Evolutionary conservation across 1,284 basidiomycete species (phyloP).

Genomic region (Apiotrichum gracile): DNA sequence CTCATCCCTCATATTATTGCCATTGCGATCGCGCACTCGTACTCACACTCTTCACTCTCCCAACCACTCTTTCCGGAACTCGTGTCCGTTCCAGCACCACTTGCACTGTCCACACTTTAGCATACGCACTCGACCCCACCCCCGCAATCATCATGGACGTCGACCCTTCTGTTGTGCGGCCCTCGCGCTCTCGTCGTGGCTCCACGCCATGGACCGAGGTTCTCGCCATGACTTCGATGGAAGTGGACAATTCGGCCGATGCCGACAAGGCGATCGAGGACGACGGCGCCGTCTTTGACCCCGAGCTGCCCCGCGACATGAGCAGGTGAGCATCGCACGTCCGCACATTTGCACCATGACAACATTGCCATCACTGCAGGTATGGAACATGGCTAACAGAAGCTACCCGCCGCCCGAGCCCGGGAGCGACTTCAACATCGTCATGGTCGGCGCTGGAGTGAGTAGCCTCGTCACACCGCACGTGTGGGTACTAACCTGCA

Average conservation of each 20-base stretch:
- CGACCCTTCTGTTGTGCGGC: background rate
- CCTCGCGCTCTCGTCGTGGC: background rate
- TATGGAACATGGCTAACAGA: background rate
- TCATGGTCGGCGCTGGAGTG: slow-evolving; percentile 79
- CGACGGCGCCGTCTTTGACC: slow-evolving; percentile 2
- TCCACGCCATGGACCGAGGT: slow-evolving; percentile 12
- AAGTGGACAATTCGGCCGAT: background rate
- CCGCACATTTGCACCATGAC: no score
- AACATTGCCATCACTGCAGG: no score
- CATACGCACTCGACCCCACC: background rate
- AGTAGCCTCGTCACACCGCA: no score
- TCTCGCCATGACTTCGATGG: slow-evolving; percentile 3
- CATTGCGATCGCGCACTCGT: no score
- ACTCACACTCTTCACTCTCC: no score
- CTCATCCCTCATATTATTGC: no score
- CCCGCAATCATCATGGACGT: background rate
- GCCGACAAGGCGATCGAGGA: background rate
- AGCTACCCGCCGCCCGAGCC: slow-evolving; percentile 46
- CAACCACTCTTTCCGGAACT: no score
- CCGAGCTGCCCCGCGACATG: slow-evolving; percentile 9
- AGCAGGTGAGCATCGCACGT: background rate
- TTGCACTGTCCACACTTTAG: background rate
- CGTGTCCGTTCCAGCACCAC: no score
- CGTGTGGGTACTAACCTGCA: slow-evolving; percentile 12
- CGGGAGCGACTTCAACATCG: slow-evolving; percentile 72